phyloP scores from a whole-genome alignment of 129 eudicot genomes.

The Artemisia tridentata region DNA sequence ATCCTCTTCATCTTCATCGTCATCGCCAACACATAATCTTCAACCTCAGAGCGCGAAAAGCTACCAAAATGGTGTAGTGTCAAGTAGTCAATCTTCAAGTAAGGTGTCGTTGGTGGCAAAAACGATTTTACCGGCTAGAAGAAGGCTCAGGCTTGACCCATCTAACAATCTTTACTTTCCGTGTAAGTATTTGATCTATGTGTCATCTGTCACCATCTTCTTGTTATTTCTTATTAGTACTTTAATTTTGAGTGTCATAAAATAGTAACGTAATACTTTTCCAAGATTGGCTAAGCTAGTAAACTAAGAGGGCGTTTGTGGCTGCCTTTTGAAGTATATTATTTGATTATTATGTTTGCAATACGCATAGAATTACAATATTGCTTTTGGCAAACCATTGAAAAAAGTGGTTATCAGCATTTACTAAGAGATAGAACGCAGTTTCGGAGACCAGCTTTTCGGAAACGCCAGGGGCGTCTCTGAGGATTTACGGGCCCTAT shows the following conservation, averaged over 20 bases:
- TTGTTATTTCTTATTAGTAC: constrained; percentile 4
- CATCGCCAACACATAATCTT: constrained; percentile 56
- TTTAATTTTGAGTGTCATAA: background rate
- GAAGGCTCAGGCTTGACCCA: constrained; percentile 85
- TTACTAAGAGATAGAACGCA: too few relatives aligned
- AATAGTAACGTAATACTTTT: too few relatives aligned
- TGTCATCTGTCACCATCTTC: background rate
- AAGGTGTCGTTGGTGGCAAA: constrained; percentile 58
- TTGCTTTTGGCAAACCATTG: too few relatives aligned
- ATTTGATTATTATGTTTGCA: too few relatives aligned
- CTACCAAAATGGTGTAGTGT: constrained; percentile 31
- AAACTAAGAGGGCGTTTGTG: too few relatives aligned
- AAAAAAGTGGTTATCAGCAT: too few relatives aligned
- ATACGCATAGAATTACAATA: too few relatives aligned
- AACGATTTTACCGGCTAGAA: constrained; percentile 62
- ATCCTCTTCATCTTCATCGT: constrained; percentile 39
- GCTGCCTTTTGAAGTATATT: too few relatives aligned
- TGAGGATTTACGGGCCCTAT: too few relatives aligned
- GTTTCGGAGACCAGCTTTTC: too few relatives aligned
- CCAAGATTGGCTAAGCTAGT: too few relatives aligned
- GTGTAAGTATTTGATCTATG: constrained; percentile 42
- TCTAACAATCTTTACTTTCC: constrained; percentile 75
- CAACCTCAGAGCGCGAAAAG: constrained; percentile 35
- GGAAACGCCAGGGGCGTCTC: too few relatives aligned
- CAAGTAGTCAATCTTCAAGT: constrained; percentile 26